Percentiles rank a stretch among this genome's conserved stretches.
Conservation (phyloP, 2,329 filamentous ascomycete species). For the Cyclaneusma minus region DNA sequence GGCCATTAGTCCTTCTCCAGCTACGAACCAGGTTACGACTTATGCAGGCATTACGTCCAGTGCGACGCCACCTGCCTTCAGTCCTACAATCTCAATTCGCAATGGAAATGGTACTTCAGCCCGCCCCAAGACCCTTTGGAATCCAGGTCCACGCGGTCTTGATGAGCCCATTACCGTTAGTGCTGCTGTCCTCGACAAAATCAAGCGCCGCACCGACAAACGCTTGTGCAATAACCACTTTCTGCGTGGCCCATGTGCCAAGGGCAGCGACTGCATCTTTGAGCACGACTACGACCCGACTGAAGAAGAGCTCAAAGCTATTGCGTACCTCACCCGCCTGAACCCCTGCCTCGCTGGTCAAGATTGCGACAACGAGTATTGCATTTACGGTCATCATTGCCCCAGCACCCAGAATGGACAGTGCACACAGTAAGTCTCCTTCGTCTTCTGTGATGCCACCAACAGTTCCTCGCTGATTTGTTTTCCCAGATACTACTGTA, state of each 20-base stretch:
- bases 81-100: slow-evolving; percentile 9
- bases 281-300: slow-evolving; percentile 38
- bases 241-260: slow-evolving; percentile 38
- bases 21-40: slow-evolving; percentile 13
- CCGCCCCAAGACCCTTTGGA: slow-evolving; percentile 25
- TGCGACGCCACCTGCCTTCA: slow-evolving; percentile 8
- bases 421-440: background rate
- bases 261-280: slow-evolving; percentile 37
- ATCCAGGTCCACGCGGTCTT: slow-evolving; percentile 35
- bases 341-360: slow-evolving; percentile 43
- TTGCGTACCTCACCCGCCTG: slow-evolving; percentile 36
- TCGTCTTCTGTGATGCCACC: slow-evolving; percentile 22
- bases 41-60: slow-evolving; percentile 18
- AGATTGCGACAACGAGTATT: slow-evolving; percentile 38
- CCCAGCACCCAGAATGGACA: slow-evolving; percentile 12
- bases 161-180: slow-evolving; percentile 35
- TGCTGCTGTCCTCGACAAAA: slow-evolving; percentile 29
- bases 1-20: slow-evolving; percentile 6
- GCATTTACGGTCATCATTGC: slow-evolving; percentile 45
- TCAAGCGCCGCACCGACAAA: slow-evolving; percentile 38
- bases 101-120: slow-evolving; percentile 3
- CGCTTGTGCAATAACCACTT: slow-evolving; percentile 49
- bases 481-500: slow-evolving; percentile 39
- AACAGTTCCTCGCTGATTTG: slow-evolving; percentile 33
- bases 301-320: slow-evolving; percentile 37